A percentile compares a stretch with the other conserved stretches of the same genome.
These are phyloP conservation scores for Aspergillus aculeatus DNA, from an alignment of 2,329 filamentous ascomycete species.

Conservation along the genomic window DNA sequence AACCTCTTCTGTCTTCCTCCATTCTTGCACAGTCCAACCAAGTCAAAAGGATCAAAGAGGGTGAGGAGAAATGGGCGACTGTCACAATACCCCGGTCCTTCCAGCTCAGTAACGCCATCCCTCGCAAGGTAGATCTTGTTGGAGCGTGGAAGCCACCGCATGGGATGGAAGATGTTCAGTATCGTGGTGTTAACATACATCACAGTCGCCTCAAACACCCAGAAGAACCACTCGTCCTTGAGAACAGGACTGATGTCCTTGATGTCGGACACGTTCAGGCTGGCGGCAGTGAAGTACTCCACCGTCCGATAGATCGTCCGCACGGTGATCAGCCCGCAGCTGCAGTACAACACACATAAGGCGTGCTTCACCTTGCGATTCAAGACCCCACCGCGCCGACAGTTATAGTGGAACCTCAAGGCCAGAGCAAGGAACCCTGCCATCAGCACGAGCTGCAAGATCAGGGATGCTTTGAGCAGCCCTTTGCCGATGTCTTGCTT, in stretches of 20 bases:
- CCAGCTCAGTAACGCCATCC: slow-evolving; percentile 54
- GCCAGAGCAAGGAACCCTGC: slow-evolving; percentile 50
- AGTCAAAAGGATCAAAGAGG: slow-evolving; percentile 45
- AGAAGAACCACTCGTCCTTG: slow-evolving; percentile 54
- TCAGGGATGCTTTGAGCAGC: slow-evolving; percentile 51
- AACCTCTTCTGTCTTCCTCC: slow-evolving; percentile 39
- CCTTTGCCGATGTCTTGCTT: slow-evolving; percentile 45
- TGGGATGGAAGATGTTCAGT: slow-evolving; percentile 54
- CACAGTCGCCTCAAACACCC: slow-evolving; percentile 53
- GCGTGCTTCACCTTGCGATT: slow-evolving; percentile 42
- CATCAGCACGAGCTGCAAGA: slow-evolving; percentile 53
- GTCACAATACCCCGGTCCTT: slow-evolving; percentile 52
- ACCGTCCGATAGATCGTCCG: slow-evolving; percentile 52
- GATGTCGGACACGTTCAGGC: slow-evolving; percentile 34
- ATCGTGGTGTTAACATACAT: slow-evolving; percentile 54
- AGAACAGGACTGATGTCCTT: slow-evolving; percentile 34
- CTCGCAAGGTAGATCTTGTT: slow-evolving; percentile 52
- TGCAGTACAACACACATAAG: slow-evolving; percentile 49
- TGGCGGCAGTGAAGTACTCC: slow-evolving; percentile 45
- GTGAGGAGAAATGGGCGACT: slow-evolving; percentile 46
- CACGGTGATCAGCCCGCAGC: slow-evolving; percentile 44
- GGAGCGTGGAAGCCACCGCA: slow-evolving; percentile 49
- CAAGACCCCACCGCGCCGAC: slow-evolving; percentile 40
- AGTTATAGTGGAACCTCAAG: slow-evolving; percentile 47
- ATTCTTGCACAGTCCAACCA: slow-evolving; percentile 37